Percentiles rank a stretch among this genome's conserved stretches.
phyloP scores from a whole-genome alignment of 2,329 filamentous ascomycete species.

The Sporothrix mexicana region DNA sequence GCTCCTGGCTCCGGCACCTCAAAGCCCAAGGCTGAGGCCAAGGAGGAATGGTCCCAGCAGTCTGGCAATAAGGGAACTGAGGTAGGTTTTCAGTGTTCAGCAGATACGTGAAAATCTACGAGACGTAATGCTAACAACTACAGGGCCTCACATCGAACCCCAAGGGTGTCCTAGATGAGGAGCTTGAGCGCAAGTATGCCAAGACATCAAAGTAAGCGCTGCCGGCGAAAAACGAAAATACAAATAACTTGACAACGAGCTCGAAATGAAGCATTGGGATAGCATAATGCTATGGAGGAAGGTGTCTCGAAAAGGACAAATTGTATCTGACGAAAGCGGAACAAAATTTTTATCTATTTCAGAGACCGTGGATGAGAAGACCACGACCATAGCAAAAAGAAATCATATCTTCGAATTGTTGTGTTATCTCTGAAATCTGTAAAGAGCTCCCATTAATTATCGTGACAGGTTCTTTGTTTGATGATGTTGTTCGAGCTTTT shows the following conservation, averaged over 20 bases:
- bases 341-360: neutral
- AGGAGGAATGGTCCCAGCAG: conserved; percentile 48
- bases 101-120: neutral
- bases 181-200: conserved; percentile 64
- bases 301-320: neutral
- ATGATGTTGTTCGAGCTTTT: neutral
- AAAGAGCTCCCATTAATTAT: neutral
- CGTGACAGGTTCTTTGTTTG: neutral
- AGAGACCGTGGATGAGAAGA: conserved; percentile 14
- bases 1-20: conserved; percentile 61
- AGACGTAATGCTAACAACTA: neutral
- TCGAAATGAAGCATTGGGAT: neutral
- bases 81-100: conserved; percentile 7
- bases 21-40: conserved; percentile 58
- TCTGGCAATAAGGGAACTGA: conserved; percentile 29
- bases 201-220: conserved; percentile 49
- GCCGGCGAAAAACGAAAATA: neutral
- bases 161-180: conserved; percentile 65
- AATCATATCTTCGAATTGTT: neutral
- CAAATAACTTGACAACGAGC: neutral
- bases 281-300: neutral
- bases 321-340: neutral
- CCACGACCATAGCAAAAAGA: neutral
- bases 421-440: neutral
- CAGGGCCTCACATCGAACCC: conserved; percentile 66